Evolutionary conservation across 257 asterid genomes (phyloP).

Genomic region (Scutellaria minor): DNA sequence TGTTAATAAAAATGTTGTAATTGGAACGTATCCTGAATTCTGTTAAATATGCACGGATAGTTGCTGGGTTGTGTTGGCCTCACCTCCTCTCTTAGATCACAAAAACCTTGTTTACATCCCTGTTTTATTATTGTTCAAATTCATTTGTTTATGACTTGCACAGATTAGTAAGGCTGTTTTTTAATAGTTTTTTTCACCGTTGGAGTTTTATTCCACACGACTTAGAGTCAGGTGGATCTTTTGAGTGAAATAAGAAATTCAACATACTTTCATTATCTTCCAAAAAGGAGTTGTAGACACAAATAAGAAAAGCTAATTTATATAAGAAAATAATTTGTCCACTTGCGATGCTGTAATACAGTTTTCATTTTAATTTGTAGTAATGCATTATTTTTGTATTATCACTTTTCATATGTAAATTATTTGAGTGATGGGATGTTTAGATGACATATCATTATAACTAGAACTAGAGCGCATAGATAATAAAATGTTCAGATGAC

Average conservation of each 20-base stretch:
- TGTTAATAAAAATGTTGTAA: constrained; percentile 12
- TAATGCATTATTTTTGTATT: not conserved
- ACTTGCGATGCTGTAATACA: not conserved
- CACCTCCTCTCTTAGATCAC: not conserved
- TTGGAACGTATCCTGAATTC: constrained; percentile 1
- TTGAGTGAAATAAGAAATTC: constrained; percentile 12
- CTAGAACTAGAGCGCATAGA: not conserved
- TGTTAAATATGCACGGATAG: constrained; percentile 4
- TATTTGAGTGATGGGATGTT: constrained; percentile 4
- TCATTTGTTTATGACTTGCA: not conserved
- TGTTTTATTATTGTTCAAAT: not conserved
- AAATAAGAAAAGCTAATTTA: not conserved
- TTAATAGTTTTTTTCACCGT: constrained; percentile 12
- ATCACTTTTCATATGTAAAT: not conserved
- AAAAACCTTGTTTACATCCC: not conserved
- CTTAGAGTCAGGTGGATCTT: not conserved
- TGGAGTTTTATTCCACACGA: not conserved
- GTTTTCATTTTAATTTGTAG: not conserved
- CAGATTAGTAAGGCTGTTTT: constrained; percentile 11
- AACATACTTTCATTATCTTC: not conserved
- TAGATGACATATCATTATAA: constrained; percentile 1
- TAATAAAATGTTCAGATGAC: not conserved
- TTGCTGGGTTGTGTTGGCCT: constrained; percentile 26
- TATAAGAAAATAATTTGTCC: not conserved
- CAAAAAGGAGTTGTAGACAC: not conserved